Percentiles rank a stretch among this genome's conserved stretches.
These are phyloP conservation scores for Chlorella variabilis DNA, from an alignment of 163 green algal species.

Conservation along the genomic window DNA sequence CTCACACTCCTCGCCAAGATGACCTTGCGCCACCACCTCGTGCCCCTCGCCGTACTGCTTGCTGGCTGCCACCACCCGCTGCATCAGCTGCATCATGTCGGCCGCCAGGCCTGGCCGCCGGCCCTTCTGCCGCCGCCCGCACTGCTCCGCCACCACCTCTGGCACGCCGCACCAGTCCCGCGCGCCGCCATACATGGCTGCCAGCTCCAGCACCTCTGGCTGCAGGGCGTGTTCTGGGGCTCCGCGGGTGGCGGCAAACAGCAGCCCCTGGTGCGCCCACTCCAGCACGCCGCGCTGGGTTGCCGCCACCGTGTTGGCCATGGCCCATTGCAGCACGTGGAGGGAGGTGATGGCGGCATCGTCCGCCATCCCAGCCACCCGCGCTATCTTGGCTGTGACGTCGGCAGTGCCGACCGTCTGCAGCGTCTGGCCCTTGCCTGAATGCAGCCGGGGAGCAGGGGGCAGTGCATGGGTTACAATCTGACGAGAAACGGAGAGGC, in stretches of 20 bases:
- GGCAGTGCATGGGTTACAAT: too few relatives aligned
- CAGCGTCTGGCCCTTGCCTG: slow-evolving; percentile 53
- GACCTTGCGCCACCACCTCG: slow-evolving; percentile 31
- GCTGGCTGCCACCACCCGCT: neutral
- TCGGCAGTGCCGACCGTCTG: slow-evolving; percentile 50
- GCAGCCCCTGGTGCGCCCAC: slow-evolving; percentile 55
- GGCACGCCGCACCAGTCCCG: neutral
- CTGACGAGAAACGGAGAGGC: too few relatives aligned
- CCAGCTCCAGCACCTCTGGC: slow-evolving; percentile 53
- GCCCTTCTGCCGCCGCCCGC: neutral
- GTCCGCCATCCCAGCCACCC: neutral
- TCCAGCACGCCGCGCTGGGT: slow-evolving; percentile 48
- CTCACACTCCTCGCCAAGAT: slow-evolving; percentile 58
- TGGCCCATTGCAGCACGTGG: slow-evolving; percentile 66
- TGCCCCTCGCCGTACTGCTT: slow-evolving; percentile 42
- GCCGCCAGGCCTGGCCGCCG: slow-evolving; percentile 5
- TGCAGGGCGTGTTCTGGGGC: slow-evolving; percentile 47
- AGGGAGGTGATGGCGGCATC: slow-evolving; percentile 19
- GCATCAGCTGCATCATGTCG: slow-evolving; percentile 5
- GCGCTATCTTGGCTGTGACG: slow-evolving; percentile 51
- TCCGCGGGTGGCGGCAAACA: slow-evolving; percentile 43
- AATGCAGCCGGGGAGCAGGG: slow-evolving; percentile 46
- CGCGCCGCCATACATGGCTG: slow-evolving; percentile 51
- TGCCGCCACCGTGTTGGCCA: slow-evolving; percentile 63
- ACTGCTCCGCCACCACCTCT: slow-evolving; percentile 20